A percentile compares a stretch with the other conserved stretches of the same genome.
Evolutionary conservation across 2,329 filamentous ascomycete species (phyloP).

Genomic region (Kalmusia sp.): DNA sequence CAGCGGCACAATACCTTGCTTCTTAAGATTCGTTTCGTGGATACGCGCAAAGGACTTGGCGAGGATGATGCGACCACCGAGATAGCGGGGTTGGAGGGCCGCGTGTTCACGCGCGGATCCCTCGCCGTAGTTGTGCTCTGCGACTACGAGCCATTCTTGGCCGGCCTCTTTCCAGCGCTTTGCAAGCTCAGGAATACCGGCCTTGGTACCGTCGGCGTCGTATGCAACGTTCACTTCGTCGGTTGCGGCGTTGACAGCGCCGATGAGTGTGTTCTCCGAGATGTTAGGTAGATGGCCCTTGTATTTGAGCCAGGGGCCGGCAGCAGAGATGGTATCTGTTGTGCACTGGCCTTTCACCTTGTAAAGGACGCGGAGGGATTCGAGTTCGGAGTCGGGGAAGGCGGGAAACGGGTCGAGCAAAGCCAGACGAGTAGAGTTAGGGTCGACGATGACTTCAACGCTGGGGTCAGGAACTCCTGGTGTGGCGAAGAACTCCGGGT

Average conservation of each 20-base stretch:
- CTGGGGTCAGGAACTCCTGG: constrained; percentile 74
- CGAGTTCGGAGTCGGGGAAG: constrained; percentile 79
- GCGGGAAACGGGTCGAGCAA: constrained; percentile 87
- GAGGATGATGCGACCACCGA: constrained; percentile 83
- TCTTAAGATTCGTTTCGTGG: constrained; percentile 96
- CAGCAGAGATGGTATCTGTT: constrained; percentile 97
- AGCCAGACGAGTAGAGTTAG: constrained; percentile 88
- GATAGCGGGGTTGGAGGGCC: constrained; percentile 87
- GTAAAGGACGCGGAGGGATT: constrained; percentile 83
- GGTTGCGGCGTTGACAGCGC: constrained; percentile 89
- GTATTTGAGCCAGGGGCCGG: constrained; percentile 98
- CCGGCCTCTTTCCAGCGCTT: constrained; percentile 79
- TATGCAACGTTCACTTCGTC: constrained; percentile 92
- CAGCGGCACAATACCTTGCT: constrained; percentile 94
- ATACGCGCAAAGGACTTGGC: constrained; percentile 90
- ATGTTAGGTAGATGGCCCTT: constrained; percentile 99
- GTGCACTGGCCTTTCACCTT: constrained; percentile 98
- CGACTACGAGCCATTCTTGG: constrained; percentile 89
- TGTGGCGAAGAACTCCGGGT: constrained; percentile 75
- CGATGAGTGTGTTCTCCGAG: constrained; percentile 95
- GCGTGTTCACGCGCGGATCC: constrained; percentile 89
- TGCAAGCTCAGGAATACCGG: constrained; percentile 87
- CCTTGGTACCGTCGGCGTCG: constrained; percentile 76
- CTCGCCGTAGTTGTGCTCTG: constrained; percentile 97
- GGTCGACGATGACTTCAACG: constrained; percentile 78